Evolutionary conservation across 2,329 filamentous ascomycete species (phyloP).

Genomic region (Penicillium sp.): DNA sequence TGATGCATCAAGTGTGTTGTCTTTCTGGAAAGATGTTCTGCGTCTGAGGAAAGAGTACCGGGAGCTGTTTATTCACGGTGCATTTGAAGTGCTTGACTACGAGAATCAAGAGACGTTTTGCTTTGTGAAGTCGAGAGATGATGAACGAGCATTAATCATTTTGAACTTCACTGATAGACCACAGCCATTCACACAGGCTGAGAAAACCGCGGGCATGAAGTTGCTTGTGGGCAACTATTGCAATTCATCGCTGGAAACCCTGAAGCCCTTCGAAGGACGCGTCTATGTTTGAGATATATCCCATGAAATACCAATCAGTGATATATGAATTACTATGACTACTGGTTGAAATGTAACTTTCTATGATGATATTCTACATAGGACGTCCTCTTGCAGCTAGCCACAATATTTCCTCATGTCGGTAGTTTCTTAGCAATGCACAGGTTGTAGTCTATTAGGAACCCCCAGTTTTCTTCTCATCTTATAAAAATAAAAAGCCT

Average conservation of each 20-base stretch:
- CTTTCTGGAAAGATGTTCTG: constrained; percentile 60
- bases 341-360: no score
- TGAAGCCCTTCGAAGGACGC: constrained; percentile 24
- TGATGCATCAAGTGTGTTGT: constrained; percentile 50
- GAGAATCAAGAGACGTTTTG: constrained; percentile 24
- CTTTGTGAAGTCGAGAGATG: constrained; percentile 21
- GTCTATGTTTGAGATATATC: constrained; percentile 18
- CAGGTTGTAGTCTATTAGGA: neutral
- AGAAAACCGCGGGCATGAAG: constrained; percentile 11
- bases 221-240: constrained; percentile 23
- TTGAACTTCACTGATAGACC: constrained; percentile 19
- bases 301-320: neutral
- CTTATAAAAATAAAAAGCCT: no score
- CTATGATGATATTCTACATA: neutral
- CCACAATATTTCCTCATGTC: neutral
- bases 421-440: neutral
- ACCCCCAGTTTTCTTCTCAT: neutral
- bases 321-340: neutral
- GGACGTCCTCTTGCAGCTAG: neutral
- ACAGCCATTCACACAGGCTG: constrained; percentile 15
- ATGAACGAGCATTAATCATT: constrained; percentile 17
- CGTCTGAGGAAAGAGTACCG: constrained; percentile 56
- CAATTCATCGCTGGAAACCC: neutral
- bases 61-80: constrained; percentile 50
- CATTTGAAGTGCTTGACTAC: constrained; percentile 23